Evolutionary conservation across 345 rosid species (phyloP).

Genomic region (Eucalyptus sp.): DNA sequence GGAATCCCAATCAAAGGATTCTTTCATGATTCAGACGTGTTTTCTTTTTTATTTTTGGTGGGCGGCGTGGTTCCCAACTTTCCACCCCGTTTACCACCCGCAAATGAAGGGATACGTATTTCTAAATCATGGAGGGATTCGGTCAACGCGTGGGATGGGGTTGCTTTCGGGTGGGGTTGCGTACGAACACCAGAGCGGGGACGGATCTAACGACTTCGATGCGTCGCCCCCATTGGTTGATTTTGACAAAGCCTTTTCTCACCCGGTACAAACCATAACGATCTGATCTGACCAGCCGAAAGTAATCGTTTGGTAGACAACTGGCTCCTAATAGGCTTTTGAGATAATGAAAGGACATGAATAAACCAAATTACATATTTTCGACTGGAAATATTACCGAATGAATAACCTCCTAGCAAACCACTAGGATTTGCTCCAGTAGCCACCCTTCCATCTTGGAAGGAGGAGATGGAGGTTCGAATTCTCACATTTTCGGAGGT

Average conservation of each 20-base stretch:
- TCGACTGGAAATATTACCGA: accelerated
- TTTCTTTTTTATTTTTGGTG: not conserved
- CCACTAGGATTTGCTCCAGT: no score
- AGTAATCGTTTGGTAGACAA: no score
- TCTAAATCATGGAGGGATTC: not conserved
- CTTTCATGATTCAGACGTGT: not conserved
- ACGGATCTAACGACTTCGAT: not conserved
- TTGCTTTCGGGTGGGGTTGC: not conserved
- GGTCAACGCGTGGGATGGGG: not conserved
- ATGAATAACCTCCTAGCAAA: not conserved
- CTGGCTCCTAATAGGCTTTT: not conserved
- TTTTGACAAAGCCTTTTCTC: not conserved
- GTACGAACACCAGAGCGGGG: not conserved
- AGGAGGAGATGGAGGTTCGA: no score
- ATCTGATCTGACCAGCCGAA: not conserved
- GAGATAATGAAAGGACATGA: no score
- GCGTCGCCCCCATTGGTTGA: not conserved
- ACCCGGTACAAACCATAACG: not conserved
- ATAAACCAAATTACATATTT: accelerated
- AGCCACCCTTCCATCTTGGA: no score
- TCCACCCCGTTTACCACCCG: not conserved
- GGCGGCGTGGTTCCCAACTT: not conserved
- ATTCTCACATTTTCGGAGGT: no score
- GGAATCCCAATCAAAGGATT: not conserved
- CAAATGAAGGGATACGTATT: not conserved